Base-by-base conservation (phyloP, 2,329 filamentous ascomycete genomes). In the Penicillium sp. region DNA sequence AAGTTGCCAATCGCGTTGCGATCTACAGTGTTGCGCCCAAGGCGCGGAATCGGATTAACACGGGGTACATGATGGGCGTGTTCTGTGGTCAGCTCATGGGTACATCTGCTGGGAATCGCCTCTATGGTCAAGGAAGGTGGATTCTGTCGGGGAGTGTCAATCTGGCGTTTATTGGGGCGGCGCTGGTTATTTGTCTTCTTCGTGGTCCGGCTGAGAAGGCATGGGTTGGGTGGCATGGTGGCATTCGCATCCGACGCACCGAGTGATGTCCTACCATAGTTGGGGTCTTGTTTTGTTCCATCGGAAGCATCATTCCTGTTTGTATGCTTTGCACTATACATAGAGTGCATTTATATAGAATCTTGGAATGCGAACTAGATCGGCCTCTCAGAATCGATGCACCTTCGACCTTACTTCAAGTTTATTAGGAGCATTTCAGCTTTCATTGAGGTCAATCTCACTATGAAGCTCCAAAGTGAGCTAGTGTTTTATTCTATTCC, bases 1-100 rank as follows among this genome's bases (percentile, higher is more conserved):
- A 92, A 69, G 88, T 91, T 39, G 53, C 60, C 32, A 92, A 92
- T 64, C 78, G 90, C 0, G 80, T 81, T 0, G 81, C 84, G 4
- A 89, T 94, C 20, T 92, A 90, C 64, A 74, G 78, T 1, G 85
- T 93, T 22, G 87, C 88, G 51, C 85, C 89, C 0, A 86, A 84
- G 57, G 86, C 86, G 0, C 76, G 88, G 5, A 94, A 92, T 72
- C 75, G 90, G 4, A 82, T 93, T 24, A 94, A 94, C 68, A 92
- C 89, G 0, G 88, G 86, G 1, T 94, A 91, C 66, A 94, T 93
- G 90, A 81, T 92, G 0, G 80, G 82, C 8, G 85, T 84, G 0
- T 93, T 93, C 66, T 85, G 82, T 29, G 90, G 90, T 0, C 90
- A 94, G 75, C 67, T 94, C 45, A 86, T 86, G 2, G 89, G 89